Evolutionary conservation across 1,139 yeast genomes (phyloP).

Genomic region (Meyerozyma elateridarum): DNA sequence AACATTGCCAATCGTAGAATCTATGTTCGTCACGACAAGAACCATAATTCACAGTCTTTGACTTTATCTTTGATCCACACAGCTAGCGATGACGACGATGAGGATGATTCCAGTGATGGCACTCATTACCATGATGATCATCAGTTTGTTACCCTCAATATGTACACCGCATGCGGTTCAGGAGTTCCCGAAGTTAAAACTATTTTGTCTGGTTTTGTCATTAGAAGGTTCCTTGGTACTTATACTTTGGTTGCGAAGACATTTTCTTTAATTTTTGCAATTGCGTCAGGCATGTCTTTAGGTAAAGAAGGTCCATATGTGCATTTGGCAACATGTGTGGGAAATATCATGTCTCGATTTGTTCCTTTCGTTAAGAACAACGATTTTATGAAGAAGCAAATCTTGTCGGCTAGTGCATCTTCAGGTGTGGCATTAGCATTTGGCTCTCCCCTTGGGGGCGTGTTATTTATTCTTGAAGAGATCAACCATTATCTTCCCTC

Average conservation of each 20-base stretch:
- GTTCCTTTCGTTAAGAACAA: slow-evolving; percentile 47
- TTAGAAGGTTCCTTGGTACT: slow-evolving; percentile 51
- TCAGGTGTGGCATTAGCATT: slow-evolving; percentile 71
- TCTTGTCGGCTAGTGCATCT: slow-evolving; percentile 59
- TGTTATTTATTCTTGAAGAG: slow-evolving; percentile 60
- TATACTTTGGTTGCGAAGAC: slow-evolving; percentile 51
- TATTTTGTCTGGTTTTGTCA: slow-evolving; percentile 52
- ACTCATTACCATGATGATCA: slow-evolving; percentile 9
- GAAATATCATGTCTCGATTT: slow-evolving; percentile 51
- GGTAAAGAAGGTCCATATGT: slow-evolving; percentile 77
- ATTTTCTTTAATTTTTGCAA: slow-evolving; percentile 49
- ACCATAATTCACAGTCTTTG: no score
- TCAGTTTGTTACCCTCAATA: slow-evolving; percentile 16
- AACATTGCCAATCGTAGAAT: slow-evolving; percentile 27
- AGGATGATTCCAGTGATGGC: slow-evolving; percentile 1
- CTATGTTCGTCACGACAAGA: slow-evolving; percentile 6
- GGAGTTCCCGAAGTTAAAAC: slow-evolving; percentile 65
- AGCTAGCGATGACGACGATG: no score
- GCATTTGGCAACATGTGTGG: slow-evolving; percentile 65
- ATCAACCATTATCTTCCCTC: slow-evolving; percentile 58
- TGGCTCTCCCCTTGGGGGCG: slow-evolving; percentile 70
- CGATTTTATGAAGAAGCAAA: slow-evolving; percentile 53
- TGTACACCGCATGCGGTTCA: slow-evolving; percentile 59
- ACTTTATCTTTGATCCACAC: slow-evolving; percentile 2
- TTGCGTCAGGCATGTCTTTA: slow-evolving; percentile 61